A percentile compares a stretch with the other conserved stretches of the same genome.
Evolutionary conservation across 306 rosid genomes (phyloP).

Genomic region (Vigna trinervia): DNA sequence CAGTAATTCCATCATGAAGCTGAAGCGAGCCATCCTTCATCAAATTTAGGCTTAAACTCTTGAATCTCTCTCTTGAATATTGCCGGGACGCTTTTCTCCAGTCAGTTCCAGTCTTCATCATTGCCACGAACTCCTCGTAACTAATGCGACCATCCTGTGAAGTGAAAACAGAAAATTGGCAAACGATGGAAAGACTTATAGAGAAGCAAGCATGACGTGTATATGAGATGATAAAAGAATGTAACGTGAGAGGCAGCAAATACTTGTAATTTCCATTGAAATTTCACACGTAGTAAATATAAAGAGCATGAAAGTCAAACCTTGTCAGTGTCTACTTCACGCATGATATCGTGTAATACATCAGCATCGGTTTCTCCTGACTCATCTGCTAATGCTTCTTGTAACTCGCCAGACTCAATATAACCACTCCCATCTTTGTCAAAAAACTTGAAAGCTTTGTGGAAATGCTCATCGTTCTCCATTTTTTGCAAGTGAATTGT

Average conservation of each 20-base stretch:
- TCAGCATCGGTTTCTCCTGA: slow-evolving; percentile 73
- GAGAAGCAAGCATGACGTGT: neutral
- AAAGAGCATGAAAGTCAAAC: slow-evolving; percentile 54
- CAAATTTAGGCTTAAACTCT: slow-evolving; percentile 85
- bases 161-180: slow-evolving; percentile 29
- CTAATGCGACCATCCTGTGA: slow-evolving; percentile 86
- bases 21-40: slow-evolving; percentile 96
- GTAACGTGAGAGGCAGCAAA: slow-evolving; percentile 12
- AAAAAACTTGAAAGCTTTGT: slow-evolving; percentile 79
- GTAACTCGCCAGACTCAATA: slow-evolving; percentile 76
- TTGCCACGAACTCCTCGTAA: slow-evolving; percentile 85
- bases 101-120: slow-evolving; percentile 99
- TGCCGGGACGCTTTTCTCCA: slow-evolving; percentile 98
- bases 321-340: slow-evolving; percentile 95
- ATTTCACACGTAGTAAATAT: neutral
- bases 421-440: slow-evolving; percentile 88
- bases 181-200: neutral
- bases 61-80: slow-evolving; percentile 94
- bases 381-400: slow-evolving; percentile 72
- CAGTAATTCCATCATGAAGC: slow-evolving; percentile 79
- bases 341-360: slow-evolving; percentile 86
- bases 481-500: slow-evolving; percentile 90
- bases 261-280: neutral
- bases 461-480: slow-evolving; percentile 96
- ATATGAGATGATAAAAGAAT: neutral